Conservation (phyloP, 805 yeast genomes). For the Priceomyces haplophilus region DNA sequence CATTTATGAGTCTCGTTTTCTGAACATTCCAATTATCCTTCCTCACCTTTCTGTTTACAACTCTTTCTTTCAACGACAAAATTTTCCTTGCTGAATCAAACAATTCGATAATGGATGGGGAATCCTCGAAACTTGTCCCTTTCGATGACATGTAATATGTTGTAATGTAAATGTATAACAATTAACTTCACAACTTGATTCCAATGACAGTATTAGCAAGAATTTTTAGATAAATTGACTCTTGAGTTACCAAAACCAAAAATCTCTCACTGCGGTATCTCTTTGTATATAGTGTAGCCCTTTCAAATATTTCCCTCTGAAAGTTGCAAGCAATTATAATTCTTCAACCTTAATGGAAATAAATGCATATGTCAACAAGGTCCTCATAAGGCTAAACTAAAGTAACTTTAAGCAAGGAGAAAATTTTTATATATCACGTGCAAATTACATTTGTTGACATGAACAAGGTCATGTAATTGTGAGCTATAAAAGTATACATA, state of each 20-base stretch:
- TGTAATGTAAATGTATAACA: background rate
- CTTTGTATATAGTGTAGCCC: too few relatives aligned
- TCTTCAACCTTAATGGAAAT: too few relatives aligned
- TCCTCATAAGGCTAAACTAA: too few relatives aligned
- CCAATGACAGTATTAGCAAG: too few relatives aligned
- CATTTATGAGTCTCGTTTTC: slow-evolving; percentile 9
- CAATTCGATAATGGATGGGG: slow-evolving; percentile 40
- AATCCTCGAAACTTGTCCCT: slow-evolving; percentile 5
- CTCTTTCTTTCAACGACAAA: slow-evolving; percentile 36
- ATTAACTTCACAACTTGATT: too few relatives aligned
- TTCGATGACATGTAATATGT: slow-evolving; percentile 6
- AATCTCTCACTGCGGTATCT: too few relatives aligned
- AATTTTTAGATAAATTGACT: too few relatives aligned
- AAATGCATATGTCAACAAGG: too few relatives aligned
- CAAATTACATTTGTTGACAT: background rate
- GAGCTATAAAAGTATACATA: background rate
- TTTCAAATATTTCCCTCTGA: too few relatives aligned
- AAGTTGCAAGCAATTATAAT: too few relatives aligned
- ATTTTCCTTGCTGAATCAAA: slow-evolving; percentile 41
- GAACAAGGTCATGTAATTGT: background rate
- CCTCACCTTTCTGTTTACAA: slow-evolving; percentile 37
- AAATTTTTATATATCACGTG: slow-evolving; percentile 4
- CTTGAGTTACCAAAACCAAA: too few relatives aligned
- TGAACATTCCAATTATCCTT: slow-evolving; percentile 32
- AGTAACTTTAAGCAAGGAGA: too few relatives aligned